These are phyloP conservation scores for Kodamaea sp. DNA, from an alignment of 1,139 yeast species.

Conservation along the genomic window DNA sequence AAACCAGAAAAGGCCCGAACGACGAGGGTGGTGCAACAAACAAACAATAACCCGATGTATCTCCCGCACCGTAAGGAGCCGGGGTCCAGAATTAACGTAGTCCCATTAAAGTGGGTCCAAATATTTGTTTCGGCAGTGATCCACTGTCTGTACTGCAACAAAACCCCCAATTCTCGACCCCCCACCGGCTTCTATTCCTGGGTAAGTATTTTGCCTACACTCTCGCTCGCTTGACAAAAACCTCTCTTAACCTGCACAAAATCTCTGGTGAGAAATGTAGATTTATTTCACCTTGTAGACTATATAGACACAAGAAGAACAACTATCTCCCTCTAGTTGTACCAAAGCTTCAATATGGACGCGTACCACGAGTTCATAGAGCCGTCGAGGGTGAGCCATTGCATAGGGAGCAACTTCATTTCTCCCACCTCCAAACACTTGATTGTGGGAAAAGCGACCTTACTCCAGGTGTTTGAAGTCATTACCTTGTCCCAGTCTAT, in stretches of 20 bases:
- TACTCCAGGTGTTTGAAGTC: conserved; percentile 67
- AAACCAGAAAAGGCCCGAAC: conserved; percentile 5
- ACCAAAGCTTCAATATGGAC: conserved; percentile 74
- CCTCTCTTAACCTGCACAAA: conserved; percentile 14
- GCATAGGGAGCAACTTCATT: conserved; percentile 64
- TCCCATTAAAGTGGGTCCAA: background rate
- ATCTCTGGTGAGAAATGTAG: too few relatives aligned
- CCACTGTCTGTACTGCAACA: too few relatives aligned
- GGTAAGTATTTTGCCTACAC: too few relatives aligned
- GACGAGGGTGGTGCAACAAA: conserved; percentile 9
- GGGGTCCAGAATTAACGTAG: background rate
- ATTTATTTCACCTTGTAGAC: too few relatives aligned
- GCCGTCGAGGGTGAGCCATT: conserved; percentile 72
- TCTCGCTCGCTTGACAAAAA: conserved; percentile 2
- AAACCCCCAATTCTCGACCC: too few relatives aligned
- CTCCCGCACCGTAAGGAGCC: background rate
- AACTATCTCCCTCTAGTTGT: too few relatives aligned
- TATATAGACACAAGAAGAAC: too few relatives aligned
- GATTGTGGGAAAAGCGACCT: conserved; percentile 68
- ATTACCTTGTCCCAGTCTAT: conserved; percentile 24
- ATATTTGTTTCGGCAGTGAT: background rate
- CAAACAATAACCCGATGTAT: background rate
- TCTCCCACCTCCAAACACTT: conserved; percentile 52
- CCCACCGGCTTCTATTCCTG: too few relatives aligned
- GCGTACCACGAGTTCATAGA: conserved; percentile 78